Conservation (phyloP, 2,329 filamentous ascomycete genomes). For the Zopfia rhizophila region DNA sequence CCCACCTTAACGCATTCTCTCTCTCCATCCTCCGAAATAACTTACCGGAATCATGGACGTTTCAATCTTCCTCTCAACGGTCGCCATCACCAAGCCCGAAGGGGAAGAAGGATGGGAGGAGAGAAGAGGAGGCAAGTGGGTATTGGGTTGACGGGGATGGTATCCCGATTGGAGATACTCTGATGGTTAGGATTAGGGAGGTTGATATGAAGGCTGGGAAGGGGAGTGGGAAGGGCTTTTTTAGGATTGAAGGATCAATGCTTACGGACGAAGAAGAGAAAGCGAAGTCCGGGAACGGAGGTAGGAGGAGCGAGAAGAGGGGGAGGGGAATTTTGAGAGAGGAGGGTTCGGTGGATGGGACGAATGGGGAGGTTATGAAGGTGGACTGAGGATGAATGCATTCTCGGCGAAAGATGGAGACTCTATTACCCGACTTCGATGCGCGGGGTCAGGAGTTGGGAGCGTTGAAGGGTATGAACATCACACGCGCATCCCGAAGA, state of each 20-base stretch:
- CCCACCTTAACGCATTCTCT: slow-evolving; percentile 93
- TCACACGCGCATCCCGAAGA: too few species aligned
- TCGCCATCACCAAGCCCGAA: slow-evolving; percentile 18
- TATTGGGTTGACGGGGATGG: slow-evolving; percentile 81
- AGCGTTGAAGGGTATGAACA: too few species aligned
- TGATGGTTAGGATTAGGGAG: slow-evolving; percentile 83
- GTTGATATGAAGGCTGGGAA: slow-evolving; percentile 76
- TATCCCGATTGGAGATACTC: slow-evolving; percentile 70
- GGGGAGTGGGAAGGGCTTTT: slow-evolving; percentile 76
- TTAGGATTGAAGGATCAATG: slow-evolving; percentile 91
- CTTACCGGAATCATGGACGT: slow-evolving; percentile 82
- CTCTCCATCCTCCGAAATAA: slow-evolving; percentile 82
- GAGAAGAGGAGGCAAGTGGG: slow-evolving; percentile 56
- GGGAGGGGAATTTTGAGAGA: slow-evolving; percentile 20
- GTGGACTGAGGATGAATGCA: slow-evolving; percentile 11
- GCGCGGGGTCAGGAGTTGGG: too few species aligned
- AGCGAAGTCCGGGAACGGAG: slow-evolving; percentile 40
- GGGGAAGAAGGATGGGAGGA: slow-evolving; percentile 36
- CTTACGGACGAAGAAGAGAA: slow-evolving; percentile 74
- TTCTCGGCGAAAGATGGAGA: too few species aligned
- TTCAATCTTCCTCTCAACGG: slow-evolving; percentile 56
- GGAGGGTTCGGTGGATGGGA: background rate
- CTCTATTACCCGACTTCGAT: too few species aligned
- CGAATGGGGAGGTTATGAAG: slow-evolving; percentile 6
- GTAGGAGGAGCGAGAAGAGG: slow-evolving; percentile 6